Percentiles rank a stretch among this genome's conserved stretches.
Evolutionary conservation across 116 monocot genomes (phyloP).

Genomic region (Cymodocea nodosa): DNA sequence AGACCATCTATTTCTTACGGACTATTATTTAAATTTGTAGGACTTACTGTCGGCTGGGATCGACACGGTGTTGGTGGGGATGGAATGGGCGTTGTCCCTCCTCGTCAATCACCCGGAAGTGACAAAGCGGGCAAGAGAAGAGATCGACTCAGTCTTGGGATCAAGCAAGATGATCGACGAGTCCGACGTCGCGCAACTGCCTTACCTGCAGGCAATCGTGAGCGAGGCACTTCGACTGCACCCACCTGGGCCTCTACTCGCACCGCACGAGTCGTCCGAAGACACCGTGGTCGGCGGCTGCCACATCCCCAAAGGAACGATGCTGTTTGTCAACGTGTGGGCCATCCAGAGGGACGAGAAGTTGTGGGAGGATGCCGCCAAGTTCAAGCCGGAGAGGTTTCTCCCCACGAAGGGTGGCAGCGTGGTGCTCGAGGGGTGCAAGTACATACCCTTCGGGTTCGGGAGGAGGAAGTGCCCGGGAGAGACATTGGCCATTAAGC

Average conservation of each 20-base stretch:
- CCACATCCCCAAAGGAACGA: constrained; percentile 19
- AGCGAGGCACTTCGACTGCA: constrained; percentile 25
- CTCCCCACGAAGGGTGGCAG: background rate
- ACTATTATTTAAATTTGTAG: background rate
- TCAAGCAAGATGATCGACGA: constrained; percentile 19
- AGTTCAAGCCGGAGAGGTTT: constrained; percentile 7
- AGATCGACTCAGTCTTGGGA: constrained; percentile 13
- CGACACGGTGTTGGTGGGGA: background rate
- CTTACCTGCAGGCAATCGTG: constrained; percentile 46
- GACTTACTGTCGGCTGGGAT: background rate
- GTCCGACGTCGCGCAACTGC: constrained; percentile 28
- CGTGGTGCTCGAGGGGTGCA: background rate
- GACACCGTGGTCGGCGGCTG: constrained; percentile 9
- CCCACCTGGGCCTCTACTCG: constrained; percentile 16
- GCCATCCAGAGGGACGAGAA: constrained; percentile 19
- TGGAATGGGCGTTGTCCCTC: constrained; percentile 9
- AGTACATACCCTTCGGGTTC: constrained; percentile 2
- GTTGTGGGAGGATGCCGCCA: constrained; percentile 6
- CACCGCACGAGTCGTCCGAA: constrained; percentile 16
- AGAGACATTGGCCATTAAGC: background rate
- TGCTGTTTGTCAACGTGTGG: constrained; percentile 22
- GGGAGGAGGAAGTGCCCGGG: constrained; percentile 6
- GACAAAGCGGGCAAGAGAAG: background rate
- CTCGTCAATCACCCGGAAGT: background rate
- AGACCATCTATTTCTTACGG: too few species aligned